Evolutionary conservation across 306 rosid species (phyloP).

Genomic region (Trifolium subterraneum): DNA sequence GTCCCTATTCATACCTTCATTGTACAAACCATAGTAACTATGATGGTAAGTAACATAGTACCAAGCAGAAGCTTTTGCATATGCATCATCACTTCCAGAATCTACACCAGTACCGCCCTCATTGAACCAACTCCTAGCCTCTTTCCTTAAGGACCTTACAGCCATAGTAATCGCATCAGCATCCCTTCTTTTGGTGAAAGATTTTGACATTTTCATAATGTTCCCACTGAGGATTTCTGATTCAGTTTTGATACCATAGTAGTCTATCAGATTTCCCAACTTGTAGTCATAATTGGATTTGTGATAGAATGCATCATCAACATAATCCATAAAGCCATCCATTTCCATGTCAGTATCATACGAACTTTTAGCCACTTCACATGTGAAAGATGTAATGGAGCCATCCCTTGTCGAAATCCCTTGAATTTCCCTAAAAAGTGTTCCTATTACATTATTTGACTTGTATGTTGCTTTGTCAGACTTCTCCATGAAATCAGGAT

Average conservation of each 20-base stretch:
- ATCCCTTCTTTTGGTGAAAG: constrained; percentile 66
- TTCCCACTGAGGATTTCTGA: constrained; percentile 79
- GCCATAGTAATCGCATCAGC: constrained; percentile 69
- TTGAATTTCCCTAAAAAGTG: constrained; percentile 69
- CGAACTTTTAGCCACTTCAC: constrained; percentile 47
- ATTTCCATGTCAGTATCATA: constrained; percentile 82
- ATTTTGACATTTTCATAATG: constrained; percentile 60
- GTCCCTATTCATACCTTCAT: constrained; percentile 62
- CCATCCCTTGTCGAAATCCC: constrained; percentile 45
- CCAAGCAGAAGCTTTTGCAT: constrained; percentile 94
- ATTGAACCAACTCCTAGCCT: constrained; percentile 78
- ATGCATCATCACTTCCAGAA: constrained; percentile 42
- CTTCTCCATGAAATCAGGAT: constrained; percentile 92
- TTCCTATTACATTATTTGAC: constrained; percentile 70
- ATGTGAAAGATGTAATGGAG: constrained; percentile 51
- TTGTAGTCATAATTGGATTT: constrained; percentile 72
- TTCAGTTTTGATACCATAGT: constrained; percentile 82
- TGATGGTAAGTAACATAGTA: constrained; percentile 81
- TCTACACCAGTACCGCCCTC: constrained; percentile 42
- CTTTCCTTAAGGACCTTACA: constrained; percentile 74
- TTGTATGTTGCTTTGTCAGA: constrained; percentile 60
- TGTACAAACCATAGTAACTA: constrained; percentile 58
- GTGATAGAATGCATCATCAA: constrained; percentile 69
- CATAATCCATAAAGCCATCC: constrained; percentile 67
- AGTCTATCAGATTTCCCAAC: constrained; percentile 80